Evolutionary conservation across 2,329 filamentous ascomycete genomes (phyloP).

Genomic region (Stagonosporopsis vannaccii): DNA sequence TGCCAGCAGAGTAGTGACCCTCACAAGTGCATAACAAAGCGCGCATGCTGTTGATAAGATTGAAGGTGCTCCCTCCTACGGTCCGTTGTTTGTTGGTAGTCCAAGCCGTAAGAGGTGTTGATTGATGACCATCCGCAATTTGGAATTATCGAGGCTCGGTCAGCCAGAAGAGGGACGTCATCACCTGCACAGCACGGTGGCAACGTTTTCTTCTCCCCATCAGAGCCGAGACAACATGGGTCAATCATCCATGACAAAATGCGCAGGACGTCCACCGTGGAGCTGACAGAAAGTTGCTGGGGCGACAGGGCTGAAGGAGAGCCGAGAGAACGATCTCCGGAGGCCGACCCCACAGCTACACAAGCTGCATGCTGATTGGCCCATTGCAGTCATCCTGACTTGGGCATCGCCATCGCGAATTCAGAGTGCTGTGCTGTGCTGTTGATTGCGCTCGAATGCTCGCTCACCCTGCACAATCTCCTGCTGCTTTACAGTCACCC

Average conservation of each 20-base stretch:
- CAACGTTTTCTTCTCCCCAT: background rate
- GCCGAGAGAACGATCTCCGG: constrained; percentile 1
- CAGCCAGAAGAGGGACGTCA: background rate
- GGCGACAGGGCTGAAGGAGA: background rate
- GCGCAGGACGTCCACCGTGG: background rate
- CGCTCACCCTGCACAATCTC: no score
- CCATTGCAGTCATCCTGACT: no score
- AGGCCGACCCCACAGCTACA: background rate
- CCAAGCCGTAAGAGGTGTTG: background rate
- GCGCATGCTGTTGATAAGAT: background rate
- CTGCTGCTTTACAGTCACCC: no score
- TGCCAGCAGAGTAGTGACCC: constrained; percentile 9
- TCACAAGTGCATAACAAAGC: background rate
- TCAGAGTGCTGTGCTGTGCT: no score
- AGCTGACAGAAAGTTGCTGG: background rate
- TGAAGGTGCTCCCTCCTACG: background rate
- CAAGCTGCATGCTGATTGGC: background rate
- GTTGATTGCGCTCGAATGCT: no score
- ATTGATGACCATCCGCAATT: constrained; percentile 2
- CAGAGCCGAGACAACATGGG: background rate
- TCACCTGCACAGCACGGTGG: background rate
- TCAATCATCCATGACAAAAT: background rate
- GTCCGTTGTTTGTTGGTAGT: background rate
- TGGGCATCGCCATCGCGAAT: no score
- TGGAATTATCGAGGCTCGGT: constrained; percentile 10